A percentile compares a stretch with the other conserved stretches of the same genome.
phyloP scores from a whole-genome alignment of 257 asterid genomes.

The Primulina tabacum region DNA sequence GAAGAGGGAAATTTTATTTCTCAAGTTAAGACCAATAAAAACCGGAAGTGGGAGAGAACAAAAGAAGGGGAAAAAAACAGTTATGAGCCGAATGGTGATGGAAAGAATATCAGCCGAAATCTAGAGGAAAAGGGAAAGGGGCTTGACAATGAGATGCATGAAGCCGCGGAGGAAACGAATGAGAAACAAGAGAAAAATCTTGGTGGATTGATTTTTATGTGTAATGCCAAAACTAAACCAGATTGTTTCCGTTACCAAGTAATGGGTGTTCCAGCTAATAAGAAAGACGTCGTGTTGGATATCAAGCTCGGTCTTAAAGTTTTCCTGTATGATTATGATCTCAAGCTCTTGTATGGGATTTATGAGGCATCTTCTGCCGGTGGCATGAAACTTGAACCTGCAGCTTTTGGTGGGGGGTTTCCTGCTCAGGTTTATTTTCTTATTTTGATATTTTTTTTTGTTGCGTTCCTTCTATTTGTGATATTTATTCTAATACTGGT shows the following conservation, averaged over 20 bases:
- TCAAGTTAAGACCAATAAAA: constrained; percentile 22
- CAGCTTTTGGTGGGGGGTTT: constrained; percentile 80
- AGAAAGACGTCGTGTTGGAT: constrained; percentile 61
- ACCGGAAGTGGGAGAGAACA: constrained; percentile 39
- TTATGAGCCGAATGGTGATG: constrained; percentile 20
- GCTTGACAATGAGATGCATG: constrained; percentile 24
- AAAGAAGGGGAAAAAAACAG: constrained; percentile 29
- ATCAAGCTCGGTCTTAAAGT: constrained; percentile 76
- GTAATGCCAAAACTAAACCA: constrained; percentile 86
- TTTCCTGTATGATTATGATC: constrained; percentile 88
- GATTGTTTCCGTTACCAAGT: constrained; percentile 75
- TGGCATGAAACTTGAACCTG: constrained; percentile 85
- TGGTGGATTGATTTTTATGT: constrained; percentile 91
- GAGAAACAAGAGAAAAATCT: constrained; percentile 34
- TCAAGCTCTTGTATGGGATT: constrained; percentile 80
- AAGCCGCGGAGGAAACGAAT: constrained; percentile 28
- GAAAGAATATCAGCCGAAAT: constrained; percentile 17
- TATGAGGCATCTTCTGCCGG: constrained; percentile 83
- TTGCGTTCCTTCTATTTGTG: constrained; percentile 15
- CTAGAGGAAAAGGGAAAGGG: constrained; percentile 30
- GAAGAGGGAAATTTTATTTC: constrained; percentile 20
- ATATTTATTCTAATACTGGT: constrained; percentile 18
- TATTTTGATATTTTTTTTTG: constrained; percentile 1
- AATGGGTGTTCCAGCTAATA: constrained; percentile 73
- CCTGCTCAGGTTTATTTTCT: constrained; percentile 76